Evolutionary conservation across 1,284 basidiomycete species (phyloP).

Genomic region (Cerioporus squamosus): DNA sequence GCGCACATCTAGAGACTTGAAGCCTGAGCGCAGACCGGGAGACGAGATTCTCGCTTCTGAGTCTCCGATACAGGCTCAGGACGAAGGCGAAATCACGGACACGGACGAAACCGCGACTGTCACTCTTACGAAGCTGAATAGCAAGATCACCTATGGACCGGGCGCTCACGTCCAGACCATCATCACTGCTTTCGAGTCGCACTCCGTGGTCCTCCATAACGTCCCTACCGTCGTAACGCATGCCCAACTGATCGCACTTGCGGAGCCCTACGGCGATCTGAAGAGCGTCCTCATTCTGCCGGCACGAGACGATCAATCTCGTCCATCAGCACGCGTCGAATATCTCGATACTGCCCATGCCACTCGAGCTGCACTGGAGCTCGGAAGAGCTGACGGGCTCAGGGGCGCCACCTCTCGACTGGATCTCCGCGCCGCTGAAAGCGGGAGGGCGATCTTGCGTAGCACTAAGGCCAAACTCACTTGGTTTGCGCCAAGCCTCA

Average conservation of each 20-base stretch:
- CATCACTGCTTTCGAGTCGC: constrained; percentile 45
- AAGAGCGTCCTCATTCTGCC: constrained; percentile 15
- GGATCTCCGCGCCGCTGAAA: constrained; percentile 27
- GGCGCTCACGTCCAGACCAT: constrained; percentile 40
- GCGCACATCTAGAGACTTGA: too few species aligned
- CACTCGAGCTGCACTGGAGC: constrained; percentile 11
- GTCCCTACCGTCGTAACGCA: constrained; percentile 9
- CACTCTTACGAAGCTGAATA: constrained; percentile 28
- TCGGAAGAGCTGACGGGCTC: constrained; percentile 5
- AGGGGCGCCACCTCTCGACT: constrained; percentile 16
- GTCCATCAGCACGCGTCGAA: constrained; percentile 21
- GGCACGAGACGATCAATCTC: neutral
- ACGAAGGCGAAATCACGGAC: neutral
- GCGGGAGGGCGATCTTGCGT: constrained; percentile 27
- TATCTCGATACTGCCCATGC: constrained; percentile 19
- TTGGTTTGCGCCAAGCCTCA: constrained; percentile 32
- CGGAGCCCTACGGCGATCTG: constrained; percentile 21
- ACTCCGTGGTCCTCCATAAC: constrained; percentile 37
- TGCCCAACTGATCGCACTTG: constrained; percentile 11
- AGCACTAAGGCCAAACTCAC: constrained; percentile 34
- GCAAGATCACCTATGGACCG: constrained; percentile 42
- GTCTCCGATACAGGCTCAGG: neutral
- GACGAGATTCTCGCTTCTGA: too few species aligned
- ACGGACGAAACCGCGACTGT: too few species aligned
- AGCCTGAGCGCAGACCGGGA: too few species aligned